Evolutionary conservation across 495 filamentous ascomycete species (phyloP).

Genomic region (Hypoxylon cercidicola): DNA sequence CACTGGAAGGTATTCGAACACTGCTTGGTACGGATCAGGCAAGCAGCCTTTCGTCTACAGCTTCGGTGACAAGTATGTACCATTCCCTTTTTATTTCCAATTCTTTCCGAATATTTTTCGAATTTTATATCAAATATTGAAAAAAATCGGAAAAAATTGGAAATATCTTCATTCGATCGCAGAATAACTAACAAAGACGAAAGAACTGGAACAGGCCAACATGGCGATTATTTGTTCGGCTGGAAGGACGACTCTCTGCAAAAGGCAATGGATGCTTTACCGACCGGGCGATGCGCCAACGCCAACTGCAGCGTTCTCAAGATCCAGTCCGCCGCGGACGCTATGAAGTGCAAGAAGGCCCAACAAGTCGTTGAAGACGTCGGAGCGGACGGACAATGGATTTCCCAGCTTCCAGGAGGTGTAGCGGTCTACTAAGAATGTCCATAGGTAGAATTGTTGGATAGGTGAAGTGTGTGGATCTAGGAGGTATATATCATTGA

Average conservation of each 20-base stretch:
- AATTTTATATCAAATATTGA: too few species aligned
- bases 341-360: not conserved
- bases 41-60: slow-evolving; percentile 58
- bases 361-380: not conserved
- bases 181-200: not conserved
- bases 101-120: too few species aligned
- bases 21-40: slow-evolving; percentile 53
- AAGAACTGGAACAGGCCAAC: slow-evolving; percentile 50
- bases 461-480: too few species aligned
- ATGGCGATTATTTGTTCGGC: slow-evolving; percentile 58
- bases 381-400: not conserved
- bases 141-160: too few species aligned
- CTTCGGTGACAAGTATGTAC: slow-evolving; percentile 56
- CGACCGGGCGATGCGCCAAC: slow-evolving; percentile 43
- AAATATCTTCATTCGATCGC: too few species aligned
- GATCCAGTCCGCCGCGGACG: slow-evolving; percentile 33
- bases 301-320: slow-evolving; percentile 50
- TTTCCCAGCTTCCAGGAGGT: not conserved
- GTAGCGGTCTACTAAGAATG: not conserved
- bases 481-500: too few species aligned
- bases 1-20: slow-evolving; percentile 45
- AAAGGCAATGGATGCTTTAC: slow-evolving; percentile 52
- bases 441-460: too few species aligned
- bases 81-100: not conserved
- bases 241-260: slow-evolving; percentile 56